Base-by-base conservation (phyloP, 2,329 filamentous ascomycete species). In the Hyphodiscus sp. region DNA sequence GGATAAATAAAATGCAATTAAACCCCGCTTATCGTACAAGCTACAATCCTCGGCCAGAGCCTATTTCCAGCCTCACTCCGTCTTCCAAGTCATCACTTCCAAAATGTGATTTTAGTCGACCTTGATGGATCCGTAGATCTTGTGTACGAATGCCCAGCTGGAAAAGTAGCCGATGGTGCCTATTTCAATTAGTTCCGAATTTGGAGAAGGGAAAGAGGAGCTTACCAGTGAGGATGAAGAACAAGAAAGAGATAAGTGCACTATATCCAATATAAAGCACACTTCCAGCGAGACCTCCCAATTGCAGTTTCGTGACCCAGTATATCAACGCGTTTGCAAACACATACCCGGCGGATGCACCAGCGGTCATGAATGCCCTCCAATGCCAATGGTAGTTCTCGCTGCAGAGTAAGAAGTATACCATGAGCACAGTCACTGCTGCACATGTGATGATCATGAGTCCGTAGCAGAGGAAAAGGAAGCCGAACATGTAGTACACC, bases 401-500 rank as follows among this genome's bases (percentile, higher is more conserved):
- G 0, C 89, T 85, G 68, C 92, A 97, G 15, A 99, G 83, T 63
- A 99, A 70, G 76, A 97, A 97, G 73, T 99, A 99, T 0, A 96
- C 89, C 79, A 97, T 86, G 18, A 99, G 76, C 9, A 97, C 85
- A 0, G 94, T 97, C 42, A 95, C 92, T 0, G 91, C 86, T 0
- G 92, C 92, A 55, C 87, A 91, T 1, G 94, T 97, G 64, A 96
- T 87, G 63, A 97, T 90, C 91, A 99, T 96, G 48, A 99, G 81
- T 11, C 89, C 91, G 67, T 96, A 99, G 78, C 91, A 96, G 53
- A 99, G 80, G 78, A 99, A 99, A 38, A 99, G 76, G 79, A 99
- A 99, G 20, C 94, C 94, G 66, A 99, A 99, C 94, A 99, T 99
- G 80, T 99, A 99, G 78, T 99, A 99, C 61, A 99, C 94, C 73